These are phyloP conservation scores for Cinnamomum micranthum DNA, from an alignment of 164 flowering plant species.

Conservation along the genomic window DNA sequence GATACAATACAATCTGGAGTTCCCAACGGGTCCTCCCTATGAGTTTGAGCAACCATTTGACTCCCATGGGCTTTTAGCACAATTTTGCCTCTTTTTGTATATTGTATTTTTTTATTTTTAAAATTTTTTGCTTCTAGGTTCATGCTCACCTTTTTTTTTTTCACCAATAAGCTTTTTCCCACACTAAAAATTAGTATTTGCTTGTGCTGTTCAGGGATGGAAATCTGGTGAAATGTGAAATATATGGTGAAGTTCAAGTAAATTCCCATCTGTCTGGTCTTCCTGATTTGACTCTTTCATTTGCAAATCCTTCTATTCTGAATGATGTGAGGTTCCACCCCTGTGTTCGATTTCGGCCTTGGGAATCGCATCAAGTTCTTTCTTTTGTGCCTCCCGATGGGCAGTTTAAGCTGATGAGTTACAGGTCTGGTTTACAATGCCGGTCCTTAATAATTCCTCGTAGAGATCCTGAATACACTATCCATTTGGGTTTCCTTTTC, in stretches of 20 bases:
- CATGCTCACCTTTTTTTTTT: not conserved
- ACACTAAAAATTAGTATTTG: not conserved
- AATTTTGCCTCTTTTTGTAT: not conserved
- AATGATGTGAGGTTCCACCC: slow-evolving; percentile 97
- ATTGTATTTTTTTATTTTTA: not conserved
- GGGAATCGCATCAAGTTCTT: slow-evolving; percentile 89
- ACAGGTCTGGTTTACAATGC: slow-evolving; percentile 52
- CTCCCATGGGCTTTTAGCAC: not conserved
- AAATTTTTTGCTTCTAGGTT: not conserved
- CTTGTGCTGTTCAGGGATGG: slow-evolving; percentile 61
- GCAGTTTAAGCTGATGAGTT: slow-evolving; percentile 91
- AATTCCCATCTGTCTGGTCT: slow-evolving; percentile 86
- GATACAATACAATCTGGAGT: too few species aligned
- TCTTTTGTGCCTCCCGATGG: slow-evolving; percentile 99
- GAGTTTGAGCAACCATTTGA: not conserved
- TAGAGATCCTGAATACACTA: not conserved
- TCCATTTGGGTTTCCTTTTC: too few species aligned
- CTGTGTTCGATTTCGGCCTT: slow-evolving; percentile 92
- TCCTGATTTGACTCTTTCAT: slow-evolving; percentile 93
- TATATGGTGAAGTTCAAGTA: slow-evolving; percentile 89
- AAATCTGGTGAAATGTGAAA: slow-evolving; percentile 77
- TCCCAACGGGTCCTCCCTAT: not conserved
- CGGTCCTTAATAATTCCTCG: not conserved
- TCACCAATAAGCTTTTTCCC: not conserved
- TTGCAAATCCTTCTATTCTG: slow-evolving; percentile 78